phyloP scores from a whole-genome alignment of 1,284 basidiomycete species.

The Ceratobasidium sp. region DNA sequence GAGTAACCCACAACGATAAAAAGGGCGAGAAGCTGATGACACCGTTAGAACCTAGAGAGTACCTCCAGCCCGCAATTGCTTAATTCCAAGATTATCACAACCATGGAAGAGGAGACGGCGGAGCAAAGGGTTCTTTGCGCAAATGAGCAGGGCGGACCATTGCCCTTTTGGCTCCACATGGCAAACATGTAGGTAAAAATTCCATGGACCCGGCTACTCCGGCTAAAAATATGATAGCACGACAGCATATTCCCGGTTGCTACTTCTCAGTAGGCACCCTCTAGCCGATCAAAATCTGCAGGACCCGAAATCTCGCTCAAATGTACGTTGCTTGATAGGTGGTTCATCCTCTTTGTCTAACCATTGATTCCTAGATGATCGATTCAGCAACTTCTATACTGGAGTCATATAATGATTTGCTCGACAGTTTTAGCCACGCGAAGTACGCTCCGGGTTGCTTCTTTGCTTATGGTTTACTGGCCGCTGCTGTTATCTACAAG shows the following conservation, averaged over 20 bases:
- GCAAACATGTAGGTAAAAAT: constrained; percentile 17
- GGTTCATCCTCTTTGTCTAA: not conserved
- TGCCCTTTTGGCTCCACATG: constrained; percentile 12
- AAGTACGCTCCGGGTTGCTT: constrained; percentile 26
- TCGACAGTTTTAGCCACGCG: not conserved
- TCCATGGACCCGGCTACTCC: not conserved
- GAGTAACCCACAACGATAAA: not conserved
- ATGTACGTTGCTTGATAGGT: not conserved
- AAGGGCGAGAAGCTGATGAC: not conserved
- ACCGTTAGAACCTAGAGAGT: not conserved
- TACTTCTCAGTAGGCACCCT: constrained; percentile 9
- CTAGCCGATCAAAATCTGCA: not conserved
- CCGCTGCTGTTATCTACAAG: constrained; percentile 17
- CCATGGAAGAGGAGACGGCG: not conserved
- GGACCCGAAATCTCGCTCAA: constrained; percentile 2
- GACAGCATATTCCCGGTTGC: constrained; percentile 22
- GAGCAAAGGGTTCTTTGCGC: not conserved
- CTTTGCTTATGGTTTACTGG: constrained; percentile 16
- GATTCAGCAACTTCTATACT: constrained; percentile 18
- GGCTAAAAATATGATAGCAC: not conserved
- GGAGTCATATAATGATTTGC: constrained; percentile 12
- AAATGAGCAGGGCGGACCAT: not conserved
- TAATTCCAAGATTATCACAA: not conserved
- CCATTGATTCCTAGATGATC: constrained; percentile 7
- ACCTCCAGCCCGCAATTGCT: not conserved